Conservation (phyloP, 768 basidiomycete species). For the Leccinum imitatum region DNA sequence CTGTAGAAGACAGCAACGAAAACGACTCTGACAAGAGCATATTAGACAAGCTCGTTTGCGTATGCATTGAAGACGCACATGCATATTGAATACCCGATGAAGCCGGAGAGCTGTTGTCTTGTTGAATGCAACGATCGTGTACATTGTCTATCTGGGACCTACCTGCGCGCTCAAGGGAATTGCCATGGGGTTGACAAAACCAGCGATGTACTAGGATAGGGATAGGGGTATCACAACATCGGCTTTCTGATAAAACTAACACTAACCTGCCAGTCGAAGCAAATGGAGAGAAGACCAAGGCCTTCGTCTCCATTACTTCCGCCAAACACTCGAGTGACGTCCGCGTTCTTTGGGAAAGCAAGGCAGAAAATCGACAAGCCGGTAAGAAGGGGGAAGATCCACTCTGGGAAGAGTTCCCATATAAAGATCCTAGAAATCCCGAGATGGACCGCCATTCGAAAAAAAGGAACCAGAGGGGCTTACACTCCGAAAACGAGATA, state of each 20-base stretch:
- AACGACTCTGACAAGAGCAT: slow-evolving; percentile 25
- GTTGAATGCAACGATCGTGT: background rate
- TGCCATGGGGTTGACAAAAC: slow-evolving; percentile 44
- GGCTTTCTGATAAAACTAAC: slow-evolving; percentile 28
- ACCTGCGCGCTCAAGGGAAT: slow-evolving; percentile 56
- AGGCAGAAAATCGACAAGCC: slow-evolving; percentile 65
- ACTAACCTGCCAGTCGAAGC: slow-evolving; percentile 56
- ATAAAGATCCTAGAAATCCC: slow-evolving; percentile 33
- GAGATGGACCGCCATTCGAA: background rate
- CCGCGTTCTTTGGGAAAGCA: slow-evolving; percentile 46
- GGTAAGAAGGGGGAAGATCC: slow-evolving; percentile 57
- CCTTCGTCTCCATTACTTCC: slow-evolving; percentile 65
- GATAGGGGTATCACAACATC: background rate
- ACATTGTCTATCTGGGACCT: background rate
- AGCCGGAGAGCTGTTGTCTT: slow-evolving; percentile 37
- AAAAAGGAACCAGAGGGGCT: slow-evolving; percentile 25
- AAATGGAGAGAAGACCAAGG: slow-evolving; percentile 56
- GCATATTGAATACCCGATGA: slow-evolving; percentile 52
- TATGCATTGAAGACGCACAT: slow-evolving; percentile 35
- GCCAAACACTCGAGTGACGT: slow-evolving; percentile 57
- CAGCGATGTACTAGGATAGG: slow-evolving; percentile 22
- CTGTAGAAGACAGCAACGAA: too few relatives aligned
- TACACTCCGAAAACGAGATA: slow-evolving; percentile 29
- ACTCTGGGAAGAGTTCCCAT: slow-evolving; percentile 29
- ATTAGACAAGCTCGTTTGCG: slow-evolving; percentile 1